Conservation (phyloP, 1,139 yeast genomes). For the Suhomyces anneliseae region DNA sequence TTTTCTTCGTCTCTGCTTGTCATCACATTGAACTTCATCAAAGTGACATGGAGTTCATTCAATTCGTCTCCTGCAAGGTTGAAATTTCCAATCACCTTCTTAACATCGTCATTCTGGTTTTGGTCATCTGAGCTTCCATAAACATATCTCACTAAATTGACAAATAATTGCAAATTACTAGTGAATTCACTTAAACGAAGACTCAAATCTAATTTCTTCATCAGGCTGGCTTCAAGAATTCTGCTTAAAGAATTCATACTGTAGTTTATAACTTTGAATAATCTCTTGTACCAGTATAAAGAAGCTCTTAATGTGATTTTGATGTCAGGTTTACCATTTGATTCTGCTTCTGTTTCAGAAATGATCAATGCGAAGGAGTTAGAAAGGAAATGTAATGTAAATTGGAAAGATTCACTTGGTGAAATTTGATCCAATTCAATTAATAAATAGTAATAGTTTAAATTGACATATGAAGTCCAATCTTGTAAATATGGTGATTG, state of each 20-base stretch:
- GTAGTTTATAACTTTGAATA: conserved; percentile 37
- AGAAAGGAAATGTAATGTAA: conserved; percentile 43
- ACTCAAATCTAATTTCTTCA: conserved; percentile 15
- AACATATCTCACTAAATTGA: conserved; percentile 22
- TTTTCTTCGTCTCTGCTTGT: conserved; percentile 12
- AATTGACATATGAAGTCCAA: conserved; percentile 33
- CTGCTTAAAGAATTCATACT: conserved; percentile 27
- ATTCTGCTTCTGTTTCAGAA: conserved; percentile 18
- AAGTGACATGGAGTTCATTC: conserved; percentile 15
- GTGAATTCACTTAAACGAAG: conserved; percentile 22
- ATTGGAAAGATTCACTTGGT: conserved; percentile 38
- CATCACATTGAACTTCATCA: conserved; percentile 20
- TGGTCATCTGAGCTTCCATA: conserved; percentile 7
- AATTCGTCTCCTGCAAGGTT: conserved; percentile 10
- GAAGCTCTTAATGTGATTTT: conserved; percentile 16
- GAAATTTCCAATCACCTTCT: conserved; percentile 1
- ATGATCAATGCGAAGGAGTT: conserved; percentile 41
- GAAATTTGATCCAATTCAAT: conserved; percentile 46
- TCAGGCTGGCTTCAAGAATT: conserved; percentile 14
- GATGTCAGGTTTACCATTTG: conserved; percentile 5
- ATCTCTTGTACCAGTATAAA: conserved; percentile 36
- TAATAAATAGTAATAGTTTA: conserved; percentile 40
- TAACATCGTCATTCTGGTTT: background rate
- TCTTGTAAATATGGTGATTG: conserved; percentile 32
- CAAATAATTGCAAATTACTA: conserved; percentile 23